Percentiles rank a stretch among this genome's conserved stretches.
These are phyloP conservation scores for Massariosphaeria phaeospora DNA, from an alignment of 495 filamentous ascomycete species.

Conservation along the genomic window DNA sequence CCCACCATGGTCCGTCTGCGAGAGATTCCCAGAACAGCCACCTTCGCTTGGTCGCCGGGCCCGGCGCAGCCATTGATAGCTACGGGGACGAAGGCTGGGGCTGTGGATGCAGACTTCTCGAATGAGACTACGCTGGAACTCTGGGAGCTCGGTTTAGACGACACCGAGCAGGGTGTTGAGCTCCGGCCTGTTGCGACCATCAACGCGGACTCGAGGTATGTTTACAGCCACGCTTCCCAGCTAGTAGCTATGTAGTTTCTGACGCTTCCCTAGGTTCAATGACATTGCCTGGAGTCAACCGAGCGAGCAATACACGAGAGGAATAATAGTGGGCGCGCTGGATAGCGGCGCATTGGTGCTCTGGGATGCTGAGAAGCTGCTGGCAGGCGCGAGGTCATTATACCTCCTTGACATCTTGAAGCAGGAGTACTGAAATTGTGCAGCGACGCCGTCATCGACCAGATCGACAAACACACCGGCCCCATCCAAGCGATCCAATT, in stretches of 20 bases:
- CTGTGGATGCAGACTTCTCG: slow-evolving; percentile 94
- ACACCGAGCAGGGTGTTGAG: slow-evolving; percentile 67
- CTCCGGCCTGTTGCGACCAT: slow-evolving; percentile 79
- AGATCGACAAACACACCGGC: slow-evolving; percentile 87
- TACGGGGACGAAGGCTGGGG: slow-evolving; percentile 92
- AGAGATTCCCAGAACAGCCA: slow-evolving; percentile 92
- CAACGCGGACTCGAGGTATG: slow-evolving; percentile 82
- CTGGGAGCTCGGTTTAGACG: slow-evolving; percentile 84
- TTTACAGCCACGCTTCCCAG: neutral
- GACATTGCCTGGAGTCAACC: slow-evolving; percentile 90
- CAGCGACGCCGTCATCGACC: slow-evolving; percentile 74
- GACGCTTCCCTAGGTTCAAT: slow-evolving; percentile 64
- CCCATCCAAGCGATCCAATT: slow-evolving; percentile 95
- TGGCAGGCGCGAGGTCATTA: slow-evolving; percentile 54
- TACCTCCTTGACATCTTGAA: too few relatives aligned
- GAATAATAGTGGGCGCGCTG: slow-evolving; percentile 89
- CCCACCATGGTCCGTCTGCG: slow-evolving; percentile 84
- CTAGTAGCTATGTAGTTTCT: too few relatives aligned
- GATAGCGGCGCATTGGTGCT: slow-evolving; percentile 95
- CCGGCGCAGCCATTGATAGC: slow-evolving; percentile 72
- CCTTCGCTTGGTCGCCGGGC: slow-evolving; percentile 92
- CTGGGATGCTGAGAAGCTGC: slow-evolving; percentile 89
- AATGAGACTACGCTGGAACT: slow-evolving; percentile 94
- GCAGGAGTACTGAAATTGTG: slow-evolving; percentile 22
- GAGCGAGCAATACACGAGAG: slow-evolving; percentile 66